phyloP scores from a whole-genome alignment of 139 green algal genomes.

The Chlorella sp. region DNA sequence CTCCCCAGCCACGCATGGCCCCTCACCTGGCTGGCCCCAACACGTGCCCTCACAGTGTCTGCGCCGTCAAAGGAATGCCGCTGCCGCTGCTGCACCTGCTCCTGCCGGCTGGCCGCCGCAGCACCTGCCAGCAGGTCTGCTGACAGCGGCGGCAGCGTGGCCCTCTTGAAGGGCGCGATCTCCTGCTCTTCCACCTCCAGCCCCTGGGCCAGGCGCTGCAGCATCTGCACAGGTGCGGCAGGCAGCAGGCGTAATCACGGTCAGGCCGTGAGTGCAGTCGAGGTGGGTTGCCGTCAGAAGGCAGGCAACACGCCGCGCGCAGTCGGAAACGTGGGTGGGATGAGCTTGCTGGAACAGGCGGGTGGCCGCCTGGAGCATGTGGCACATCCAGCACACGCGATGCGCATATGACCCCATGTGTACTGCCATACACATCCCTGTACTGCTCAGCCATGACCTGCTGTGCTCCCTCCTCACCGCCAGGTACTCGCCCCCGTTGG shows the following conservation, averaged over 20 bases:
- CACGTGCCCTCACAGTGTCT: constrained; percentile 15
- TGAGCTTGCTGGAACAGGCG: no score
- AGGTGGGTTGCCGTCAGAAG: not conserved
- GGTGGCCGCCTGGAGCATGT: no score
- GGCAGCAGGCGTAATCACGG: not conserved
- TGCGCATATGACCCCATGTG: not conserved
- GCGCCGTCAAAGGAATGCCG: not conserved
- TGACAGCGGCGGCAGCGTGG: not conserved
- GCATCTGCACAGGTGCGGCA: constrained; percentile 21
- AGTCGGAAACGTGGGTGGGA: not conserved
- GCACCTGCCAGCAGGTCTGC: not conserved
- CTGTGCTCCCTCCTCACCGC: not conserved
- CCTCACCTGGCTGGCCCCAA: not conserved
- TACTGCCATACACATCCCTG: not conserved
- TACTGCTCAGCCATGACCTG: no score
- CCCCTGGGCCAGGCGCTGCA: not conserved
- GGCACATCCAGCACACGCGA: not conserved
- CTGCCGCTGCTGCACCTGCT: not conserved
- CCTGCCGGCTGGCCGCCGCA: no score
- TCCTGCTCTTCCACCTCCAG: not conserved
- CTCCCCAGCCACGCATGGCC: not conserved
- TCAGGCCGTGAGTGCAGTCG: no score
- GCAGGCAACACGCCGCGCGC: not conserved
- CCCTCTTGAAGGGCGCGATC: not conserved
- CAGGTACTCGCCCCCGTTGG: not conserved